A percentile compares a stretch with the other conserved stretches of the same genome.
These are phyloP conservation scores for Azolla pinnata DNA, from an alignment of 75 land plant species.

Conservation along the genomic window DNA sequence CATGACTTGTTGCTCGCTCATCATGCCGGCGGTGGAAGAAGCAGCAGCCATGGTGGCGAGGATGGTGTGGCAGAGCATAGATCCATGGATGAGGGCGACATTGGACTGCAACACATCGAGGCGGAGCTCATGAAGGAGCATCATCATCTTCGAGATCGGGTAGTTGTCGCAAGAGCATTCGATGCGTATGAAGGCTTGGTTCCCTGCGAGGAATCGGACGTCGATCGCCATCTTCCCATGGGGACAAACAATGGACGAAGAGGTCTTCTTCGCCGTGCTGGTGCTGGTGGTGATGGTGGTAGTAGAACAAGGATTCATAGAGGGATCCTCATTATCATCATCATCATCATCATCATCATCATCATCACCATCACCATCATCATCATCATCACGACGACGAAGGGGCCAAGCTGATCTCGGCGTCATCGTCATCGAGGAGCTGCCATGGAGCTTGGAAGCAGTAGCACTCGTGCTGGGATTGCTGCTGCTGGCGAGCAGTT, in stretches of 20 bases:
- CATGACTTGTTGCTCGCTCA: neutral
- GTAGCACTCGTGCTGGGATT: too few species aligned
- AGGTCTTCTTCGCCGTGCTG: conserved; percentile 1
- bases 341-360: neutral
- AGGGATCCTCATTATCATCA: neutral
- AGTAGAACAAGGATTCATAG: neutral
- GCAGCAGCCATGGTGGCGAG: conserved; percentile 16
- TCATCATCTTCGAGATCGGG: conserved; percentile 39
- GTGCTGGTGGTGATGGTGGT: too few species aligned
- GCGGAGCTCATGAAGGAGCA: conserved; percentile 39
- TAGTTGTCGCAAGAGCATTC: conserved; percentile 48
- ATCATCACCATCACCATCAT: neutral
- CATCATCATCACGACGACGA: too few species aligned
- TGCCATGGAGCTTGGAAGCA: too few species aligned
- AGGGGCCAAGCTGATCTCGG: too few species aligned
- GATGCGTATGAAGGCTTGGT: conserved; percentile 51
- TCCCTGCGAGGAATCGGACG: conserved; percentile 26
- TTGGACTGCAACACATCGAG: conserved; percentile 44
- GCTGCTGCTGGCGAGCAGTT: too few species aligned
- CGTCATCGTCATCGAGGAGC: too few species aligned
- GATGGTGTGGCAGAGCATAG: conserved; percentile 42
- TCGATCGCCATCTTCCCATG: conserved; percentile 13
- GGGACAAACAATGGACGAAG: conserved; percentile 3
- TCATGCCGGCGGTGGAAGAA: neutral
- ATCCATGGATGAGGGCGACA: conserved; percentile 28